Percentiles rank a stretch among this genome's conserved stretches.
Conservation (phyloP, 306 rosid genomes). For the Chamaecrista fasciculata region DNA sequence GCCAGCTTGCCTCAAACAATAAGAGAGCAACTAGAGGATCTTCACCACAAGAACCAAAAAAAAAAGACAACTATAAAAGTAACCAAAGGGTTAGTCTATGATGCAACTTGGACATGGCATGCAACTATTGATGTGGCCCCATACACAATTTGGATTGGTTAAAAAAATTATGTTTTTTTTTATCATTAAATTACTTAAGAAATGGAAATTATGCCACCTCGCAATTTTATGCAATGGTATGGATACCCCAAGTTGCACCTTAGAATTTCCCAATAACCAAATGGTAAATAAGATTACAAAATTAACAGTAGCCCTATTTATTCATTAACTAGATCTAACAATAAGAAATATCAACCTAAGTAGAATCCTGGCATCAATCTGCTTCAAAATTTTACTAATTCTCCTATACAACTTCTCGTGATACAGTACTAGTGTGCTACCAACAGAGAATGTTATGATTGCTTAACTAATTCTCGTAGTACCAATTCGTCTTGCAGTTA, state of each 20-base stretch:
- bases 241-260: too few relatives aligned
- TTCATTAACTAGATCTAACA: neutral
- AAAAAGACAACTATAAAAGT: neutral
- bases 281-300: slow-evolving; percentile 14
- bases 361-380: slow-evolving; percentile 1
- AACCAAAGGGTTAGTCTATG: too few relatives aligned
- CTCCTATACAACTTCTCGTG: slow-evolving; percentile 12
- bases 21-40: slow-evolving; percentile 9
- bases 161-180: too few relatives aligned
- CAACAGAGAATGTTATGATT: neutral
- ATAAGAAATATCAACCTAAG: neutral
- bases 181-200: too few relatives aligned
- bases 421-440: slow-evolving; percentile 4
- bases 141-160: too few relatives aligned
- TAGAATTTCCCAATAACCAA: neutral
- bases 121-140: too few relatives aligned
- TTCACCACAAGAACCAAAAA: neutral
- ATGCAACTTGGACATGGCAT: too few relatives aligned
- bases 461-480: slow-evolving; percentile 15
- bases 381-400: neutral
- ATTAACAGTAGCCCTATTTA: neutral
- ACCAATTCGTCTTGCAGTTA: neutral
- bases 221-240: too few relatives aligned
- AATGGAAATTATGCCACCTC: too few relatives aligned
- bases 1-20: neutral